These are phyloP conservation scores for Apiotrichum brassicae DNA, from an alignment of 1,284 basidiomycete genomes.

Conservation along the genomic window DNA sequence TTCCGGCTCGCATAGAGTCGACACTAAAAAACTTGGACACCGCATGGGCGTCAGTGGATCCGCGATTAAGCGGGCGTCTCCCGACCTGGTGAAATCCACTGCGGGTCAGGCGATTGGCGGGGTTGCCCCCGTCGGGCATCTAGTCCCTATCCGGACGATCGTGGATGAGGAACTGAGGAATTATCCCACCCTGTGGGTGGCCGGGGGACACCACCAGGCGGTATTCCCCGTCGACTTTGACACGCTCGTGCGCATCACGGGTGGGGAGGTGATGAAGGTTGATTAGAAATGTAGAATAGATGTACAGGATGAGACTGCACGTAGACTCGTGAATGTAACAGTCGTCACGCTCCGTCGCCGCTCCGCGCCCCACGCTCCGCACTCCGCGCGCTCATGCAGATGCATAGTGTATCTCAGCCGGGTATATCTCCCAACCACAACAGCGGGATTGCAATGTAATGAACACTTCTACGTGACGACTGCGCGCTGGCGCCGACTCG, in stretches of 20 bases:
- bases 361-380: too few species aligned
- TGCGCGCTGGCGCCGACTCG: too few species aligned
- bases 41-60: slow-evolving; percentile 5
- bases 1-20: slow-evolving; percentile 8
- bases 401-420: too few species aligned
- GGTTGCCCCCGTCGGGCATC: slow-evolving; percentile 9
- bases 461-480: too few species aligned
- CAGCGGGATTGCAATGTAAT: too few species aligned
- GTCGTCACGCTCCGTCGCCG: too few species aligned
- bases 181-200: slow-evolving; percentile 8
- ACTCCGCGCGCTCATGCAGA: too few species aligned
- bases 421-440: too few species aligned
- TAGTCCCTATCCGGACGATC: slow-evolving; percentile 2
- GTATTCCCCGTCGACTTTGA: slow-evolving; percentile 5
- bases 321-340: too few species aligned
- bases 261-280: slow-evolving; percentile 10
- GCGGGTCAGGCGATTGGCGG: slow-evolving; percentile 13
- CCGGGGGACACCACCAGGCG: slow-evolving; percentile 10
- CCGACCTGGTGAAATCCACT: slow-evolving; percentile 5
- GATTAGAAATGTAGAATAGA: too few species aligned
- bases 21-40: slow-evolving; percentile 6
- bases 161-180: slow-evolving; percentile 7
- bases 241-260: slow-evolving; percentile 6
- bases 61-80: slow-evolving; percentile 8
- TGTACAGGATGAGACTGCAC: too few species aligned